Evolutionary conservation across 305 asterid species (phyloP), one percentile per base, ranked within the genome.

Genomic region (Fraxinus angustifolia): DNA sequence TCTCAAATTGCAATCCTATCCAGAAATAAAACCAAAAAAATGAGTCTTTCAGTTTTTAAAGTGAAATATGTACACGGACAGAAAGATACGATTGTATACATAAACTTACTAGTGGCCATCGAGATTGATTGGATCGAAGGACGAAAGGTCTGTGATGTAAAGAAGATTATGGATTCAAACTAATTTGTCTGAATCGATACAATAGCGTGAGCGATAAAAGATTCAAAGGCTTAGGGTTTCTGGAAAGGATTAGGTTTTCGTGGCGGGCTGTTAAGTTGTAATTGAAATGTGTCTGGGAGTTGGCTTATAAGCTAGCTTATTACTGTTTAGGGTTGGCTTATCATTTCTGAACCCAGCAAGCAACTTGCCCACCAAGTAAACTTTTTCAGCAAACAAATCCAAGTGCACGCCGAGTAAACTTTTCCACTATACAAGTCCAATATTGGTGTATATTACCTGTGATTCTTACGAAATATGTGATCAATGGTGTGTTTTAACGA

Each of bases 1-100:
- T 93, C 90, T 95, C 98, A 78, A 88, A 93, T 75, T 93, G 97
- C 84, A 95, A 85, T 82, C 98, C 99, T 95, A 87, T 8, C 36
- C 40, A 26, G 75, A 60, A 79, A 77, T 30, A 40, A 75, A 67
- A 67, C 73, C 8, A 48, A 48, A 42, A 75, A 78, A 82, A 30
- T 12, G 21, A 11, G 38, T 28, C 38, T 28, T 68, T 12, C 12
- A 68, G 23, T 67, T 67, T 28, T 2, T 11, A 67, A 8, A 67
- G 6, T 28, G n/a, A 26, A 21, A 67, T 28, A 28, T 28, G 30
- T 28, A 28, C 19, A 68, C 21, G 21, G 36, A 67, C 38, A 1
- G 36, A 11, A 8, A 30, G 73, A 67, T 3, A 67, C 17, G 6
- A 12, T 2, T 7, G 31, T 21, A 21, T 60, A 21, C 31, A 60